phyloP scores from a whole-genome alignment of 352 stramenopile genomes.

The Phytophthora citricola region DNA sequence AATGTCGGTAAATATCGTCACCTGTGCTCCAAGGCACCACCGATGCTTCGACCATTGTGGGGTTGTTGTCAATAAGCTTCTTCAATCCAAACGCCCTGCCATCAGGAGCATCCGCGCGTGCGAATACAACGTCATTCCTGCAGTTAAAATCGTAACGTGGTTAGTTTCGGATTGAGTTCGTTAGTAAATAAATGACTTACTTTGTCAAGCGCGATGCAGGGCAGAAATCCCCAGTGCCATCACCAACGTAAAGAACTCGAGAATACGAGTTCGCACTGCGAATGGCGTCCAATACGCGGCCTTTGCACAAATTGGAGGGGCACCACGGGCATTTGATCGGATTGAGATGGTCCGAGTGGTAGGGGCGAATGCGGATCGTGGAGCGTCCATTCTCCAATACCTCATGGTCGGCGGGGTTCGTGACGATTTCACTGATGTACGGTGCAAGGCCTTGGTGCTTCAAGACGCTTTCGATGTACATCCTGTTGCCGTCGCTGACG shows the following conservation, averaged over 20 bases:
- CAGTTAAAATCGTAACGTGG: background rate
- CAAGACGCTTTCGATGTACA: conserved; percentile 80
- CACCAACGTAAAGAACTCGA: conserved; percentile 71
- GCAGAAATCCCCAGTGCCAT: conserved; percentile 74
- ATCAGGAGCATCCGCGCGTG: conserved; percentile 50
- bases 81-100: conserved; percentile 62
- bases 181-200: conserved; percentile 25
- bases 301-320: conserved; percentile 85
- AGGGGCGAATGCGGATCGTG: conserved; percentile 57
- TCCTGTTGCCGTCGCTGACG: conserved; percentile 79
- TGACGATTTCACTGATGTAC: conserved; percentile 52
- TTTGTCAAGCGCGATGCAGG: conserved; percentile 52
- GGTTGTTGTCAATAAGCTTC: conserved; percentile 47
- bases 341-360: conserved; percentile 46
- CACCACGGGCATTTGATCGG: conserved; percentile 63
- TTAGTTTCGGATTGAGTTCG: background rate
- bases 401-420: conserved; percentile 53
- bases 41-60: conserved; percentile 39
- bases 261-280: conserved; percentile 34
- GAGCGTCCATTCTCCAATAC: conserved; percentile 13
- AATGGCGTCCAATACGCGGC: conserved; percentile 63
- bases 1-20: conserved; percentile 61
- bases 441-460: conserved; percentile 37
- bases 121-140: conserved; percentile 72
- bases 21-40: conserved; percentile 70